Percentiles rank a stretch among this genome's conserved stretches.
Conservation (phyloP, 2,329 filamentous ascomycete genomes). For the Colletotrichum phormii region DNA sequence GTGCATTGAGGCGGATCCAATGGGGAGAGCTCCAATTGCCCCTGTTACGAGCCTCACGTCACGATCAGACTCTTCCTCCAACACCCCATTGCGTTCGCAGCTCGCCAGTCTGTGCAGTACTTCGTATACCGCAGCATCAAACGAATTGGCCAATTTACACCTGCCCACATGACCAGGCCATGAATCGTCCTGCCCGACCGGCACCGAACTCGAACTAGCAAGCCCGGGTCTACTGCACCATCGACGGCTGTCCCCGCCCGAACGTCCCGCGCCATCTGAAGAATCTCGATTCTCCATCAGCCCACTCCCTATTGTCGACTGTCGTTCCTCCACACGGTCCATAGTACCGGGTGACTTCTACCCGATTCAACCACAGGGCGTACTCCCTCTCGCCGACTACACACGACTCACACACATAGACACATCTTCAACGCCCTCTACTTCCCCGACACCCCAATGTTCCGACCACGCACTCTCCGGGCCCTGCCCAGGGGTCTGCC, state of each 20-base stretch:
- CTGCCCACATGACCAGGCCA: constrained; percentile 30
- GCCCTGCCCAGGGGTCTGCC: constrained; percentile 39
- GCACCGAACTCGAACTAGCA: constrained; percentile 27
- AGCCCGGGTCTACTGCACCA: constrained; percentile 1
- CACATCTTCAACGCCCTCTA: not conserved
- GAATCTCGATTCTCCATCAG: constrained; percentile 20
- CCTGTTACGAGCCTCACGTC: not conserved
- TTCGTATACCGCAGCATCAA: constrained; percentile 17
- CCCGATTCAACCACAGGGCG: not conserved
- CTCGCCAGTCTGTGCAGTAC: constrained; percentile 27
- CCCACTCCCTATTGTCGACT: not conserved
- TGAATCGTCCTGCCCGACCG: constrained; percentile 21
- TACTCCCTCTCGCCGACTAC: not conserved
- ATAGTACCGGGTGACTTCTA: not conserved
- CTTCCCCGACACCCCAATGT: constrained; percentile 40
- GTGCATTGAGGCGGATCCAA: not conserved
- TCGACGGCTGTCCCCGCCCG: constrained; percentile 29
- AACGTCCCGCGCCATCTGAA: constrained; percentile 32
- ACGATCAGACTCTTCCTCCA: constrained; percentile 20
- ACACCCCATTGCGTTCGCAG: not conserved
- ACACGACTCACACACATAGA: not conserved
- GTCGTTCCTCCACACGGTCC: constrained; percentile 1
- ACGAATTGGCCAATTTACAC: not conserved
- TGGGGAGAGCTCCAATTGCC: constrained; percentile 19
- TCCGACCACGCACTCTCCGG: constrained; percentile 43